These are phyloP conservation scores for Aspergillus aculeatinus DNA, from an alignment of 2,329 filamentous ascomycete species.

Conservation along the genomic window DNA sequence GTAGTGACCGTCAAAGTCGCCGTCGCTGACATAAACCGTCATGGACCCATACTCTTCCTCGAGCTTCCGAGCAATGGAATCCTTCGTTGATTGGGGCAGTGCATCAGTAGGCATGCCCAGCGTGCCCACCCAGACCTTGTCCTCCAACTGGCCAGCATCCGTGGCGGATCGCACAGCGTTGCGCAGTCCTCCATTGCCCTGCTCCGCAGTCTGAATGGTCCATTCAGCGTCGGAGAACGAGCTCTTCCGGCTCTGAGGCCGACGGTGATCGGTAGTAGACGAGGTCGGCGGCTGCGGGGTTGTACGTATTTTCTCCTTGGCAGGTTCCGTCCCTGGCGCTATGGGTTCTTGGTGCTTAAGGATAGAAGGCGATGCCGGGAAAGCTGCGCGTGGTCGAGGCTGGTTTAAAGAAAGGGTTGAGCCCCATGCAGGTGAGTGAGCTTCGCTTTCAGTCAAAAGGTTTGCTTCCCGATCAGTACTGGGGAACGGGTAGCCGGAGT, in stretches of 20 bases:
- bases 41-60: conserved; percentile 79
- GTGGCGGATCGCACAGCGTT: conserved; percentile 81
- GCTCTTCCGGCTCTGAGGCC: conserved; percentile 58
- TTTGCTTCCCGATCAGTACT: conserved; percentile 41
- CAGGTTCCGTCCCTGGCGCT: conserved; percentile 21
- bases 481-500: conserved; percentile 33
- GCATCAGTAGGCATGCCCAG: conserved; percentile 92
- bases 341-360: conserved; percentile 62
- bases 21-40: conserved; percentile 82
- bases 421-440: conserved; percentile 76
- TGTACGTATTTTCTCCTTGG: conserved; percentile 20
- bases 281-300: conserved; percentile 13
- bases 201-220: conserved; percentile 79
- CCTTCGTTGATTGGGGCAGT: conserved; percentile 70
- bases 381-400: conserved; percentile 71
- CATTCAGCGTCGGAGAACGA: conserved; percentile 77
- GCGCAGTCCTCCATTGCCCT: conserved; percentile 87
- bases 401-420: conserved; percentile 65
- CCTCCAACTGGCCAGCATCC: conserved; percentile 65
- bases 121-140: conserved; percentile 88
- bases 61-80: conserved; percentile 78
- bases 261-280: conserved; percentile 15
- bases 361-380: conserved; percentile 73
- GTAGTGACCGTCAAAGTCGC: conserved; percentile 92
- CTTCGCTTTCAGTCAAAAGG: conserved; percentile 67